phyloP scores from a whole-genome alignment of 805 yeast species.

The Starmera quercuum region DNA sequence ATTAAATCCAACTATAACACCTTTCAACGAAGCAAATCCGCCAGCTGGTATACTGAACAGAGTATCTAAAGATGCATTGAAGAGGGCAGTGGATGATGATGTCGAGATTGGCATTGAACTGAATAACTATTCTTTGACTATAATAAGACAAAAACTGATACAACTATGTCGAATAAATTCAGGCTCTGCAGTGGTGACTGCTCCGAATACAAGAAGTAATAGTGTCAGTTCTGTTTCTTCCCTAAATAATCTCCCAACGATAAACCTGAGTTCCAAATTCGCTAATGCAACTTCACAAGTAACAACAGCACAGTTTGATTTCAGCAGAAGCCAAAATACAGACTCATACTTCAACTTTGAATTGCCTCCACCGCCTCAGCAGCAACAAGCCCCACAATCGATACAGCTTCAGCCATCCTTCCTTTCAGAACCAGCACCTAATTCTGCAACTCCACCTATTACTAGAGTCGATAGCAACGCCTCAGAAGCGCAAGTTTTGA shows the following conservation, averaged over 20 bases:
- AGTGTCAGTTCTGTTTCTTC: constrained; percentile 13
- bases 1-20: constrained; percentile 56
- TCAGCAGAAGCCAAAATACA: not conserved
- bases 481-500: not conserved
- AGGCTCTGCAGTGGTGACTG: constrained; percentile 4
- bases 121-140: constrained; percentile 27
- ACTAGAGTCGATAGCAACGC: not conserved
- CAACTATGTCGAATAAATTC: constrained; percentile 13
- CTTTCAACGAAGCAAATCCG: constrained; percentile 57
- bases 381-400: constrained; percentile 2
- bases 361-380: not conserved
- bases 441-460: not conserved
- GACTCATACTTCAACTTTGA: constrained; percentile 1
- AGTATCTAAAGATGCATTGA: constrained; percentile 49
- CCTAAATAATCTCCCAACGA: constrained; percentile 10
- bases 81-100: constrained; percentile 23
- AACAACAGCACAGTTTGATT: not conserved
- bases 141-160: constrained; percentile 30
- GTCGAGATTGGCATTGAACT: constrained; percentile 31
- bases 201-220: constrained; percentile 10
- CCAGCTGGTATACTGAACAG: constrained; percentile 59
- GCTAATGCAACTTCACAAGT: constrained; percentile 1
- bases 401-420: constrained; percentile 14
- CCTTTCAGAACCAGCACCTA: constrained; percentile 6
- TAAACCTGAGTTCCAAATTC: constrained; percentile 15